Conservation (phyloP, 805 yeast species). For the Metschnikowia similis region DNA sequence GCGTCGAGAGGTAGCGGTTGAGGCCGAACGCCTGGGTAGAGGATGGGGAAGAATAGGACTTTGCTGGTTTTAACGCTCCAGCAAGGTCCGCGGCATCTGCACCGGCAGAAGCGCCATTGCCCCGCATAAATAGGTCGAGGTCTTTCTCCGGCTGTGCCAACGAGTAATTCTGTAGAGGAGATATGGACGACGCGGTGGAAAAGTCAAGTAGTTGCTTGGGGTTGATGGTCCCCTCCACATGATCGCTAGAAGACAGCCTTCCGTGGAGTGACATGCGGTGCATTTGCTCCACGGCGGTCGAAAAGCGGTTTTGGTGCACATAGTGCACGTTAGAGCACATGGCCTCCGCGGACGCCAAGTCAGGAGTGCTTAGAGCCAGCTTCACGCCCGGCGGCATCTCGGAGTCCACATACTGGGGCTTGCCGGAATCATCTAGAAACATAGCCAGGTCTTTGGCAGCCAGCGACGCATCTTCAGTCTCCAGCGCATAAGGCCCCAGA, state of each 20-base stretch:
- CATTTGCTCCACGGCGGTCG: conserved; percentile 23
- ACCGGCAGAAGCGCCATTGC: background rate
- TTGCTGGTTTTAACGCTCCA: background rate
- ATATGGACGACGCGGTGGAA: background rate
- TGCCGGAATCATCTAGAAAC: background rate
- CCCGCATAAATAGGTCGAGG: background rate
- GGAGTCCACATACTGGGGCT: background rate
- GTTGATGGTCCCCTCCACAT: conserved; percentile 26
- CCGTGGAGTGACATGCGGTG: conserved; percentile 20
- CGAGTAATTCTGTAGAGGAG: background rate
- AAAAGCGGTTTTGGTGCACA: conserved; percentile 13
- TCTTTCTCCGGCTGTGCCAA: background rate
- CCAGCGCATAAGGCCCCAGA: background rate
- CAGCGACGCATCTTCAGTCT: background rate
- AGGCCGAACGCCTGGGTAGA: background rate
- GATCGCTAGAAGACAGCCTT: conserved; percentile 14
- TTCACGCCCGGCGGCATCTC: background rate
- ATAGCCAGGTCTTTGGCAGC: background rate
- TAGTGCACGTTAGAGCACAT: conserved; percentile 9
- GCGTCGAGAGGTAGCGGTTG: conserved; percentile 12
- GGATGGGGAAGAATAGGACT: background rate
- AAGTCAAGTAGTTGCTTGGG: conserved; percentile 25
- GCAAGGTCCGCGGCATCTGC: background rate
- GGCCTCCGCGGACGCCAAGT: conserved; percentile 7
- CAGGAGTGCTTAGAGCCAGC: conserved; percentile 8